phyloP scores from a whole-genome alignment of 192 early-diverging fungal genomes.

The Paraglomus occultum region DNA sequence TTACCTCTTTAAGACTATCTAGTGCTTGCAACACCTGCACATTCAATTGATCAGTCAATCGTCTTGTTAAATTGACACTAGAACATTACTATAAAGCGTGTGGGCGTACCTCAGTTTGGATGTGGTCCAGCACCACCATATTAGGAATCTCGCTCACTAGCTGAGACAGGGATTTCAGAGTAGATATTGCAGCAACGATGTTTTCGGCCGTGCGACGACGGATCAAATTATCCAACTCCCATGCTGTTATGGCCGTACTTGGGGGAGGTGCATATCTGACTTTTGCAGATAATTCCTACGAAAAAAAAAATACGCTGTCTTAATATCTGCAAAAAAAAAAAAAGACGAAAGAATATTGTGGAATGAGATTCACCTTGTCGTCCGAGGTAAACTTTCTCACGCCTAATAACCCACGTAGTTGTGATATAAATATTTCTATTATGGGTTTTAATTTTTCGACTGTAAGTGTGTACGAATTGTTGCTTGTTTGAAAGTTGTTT shows the following conservation, averaged over 20 bases:
- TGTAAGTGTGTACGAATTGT: slow-evolving; percentile 32
- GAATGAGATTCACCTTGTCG: neutral
- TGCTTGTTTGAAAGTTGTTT: slow-evolving; percentile 52
- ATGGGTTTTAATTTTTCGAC: slow-evolving; percentile 61
- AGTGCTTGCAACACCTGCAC: slow-evolving; percentile 21
- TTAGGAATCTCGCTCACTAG: slow-evolving; percentile 79
- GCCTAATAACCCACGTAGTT: slow-evolving; percentile 82
- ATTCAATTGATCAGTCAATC: neutral
- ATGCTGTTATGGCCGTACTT: slow-evolving; percentile 68
- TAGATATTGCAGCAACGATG: slow-evolving; percentile 66
- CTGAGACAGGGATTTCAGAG: slow-evolving; percentile 75
- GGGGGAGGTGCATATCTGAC: slow-evolving; percentile 45
- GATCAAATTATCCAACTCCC: slow-evolving; percentile 79
- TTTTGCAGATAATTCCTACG: slow-evolving; percentile 22
- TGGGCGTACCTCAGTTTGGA: slow-evolving; percentile 62
- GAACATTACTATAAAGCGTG: slow-evolving; percentile 9
- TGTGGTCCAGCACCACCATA: slow-evolving; percentile 92
- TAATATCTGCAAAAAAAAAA: neutral
- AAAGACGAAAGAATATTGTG: slow-evolving; percentile 17
- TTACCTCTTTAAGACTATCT: slow-evolving; percentile 23
- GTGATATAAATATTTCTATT: slow-evolving; percentile 78
- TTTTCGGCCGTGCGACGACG: slow-evolving; percentile 71
- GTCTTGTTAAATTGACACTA: neutral
- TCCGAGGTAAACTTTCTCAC: slow-evolving; percentile 53
- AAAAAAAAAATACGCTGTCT: neutral